Evolutionary conservation across 768 basidiomycete genomes (phyloP).

Genomic region (Macrocybe gigantea): DNA sequence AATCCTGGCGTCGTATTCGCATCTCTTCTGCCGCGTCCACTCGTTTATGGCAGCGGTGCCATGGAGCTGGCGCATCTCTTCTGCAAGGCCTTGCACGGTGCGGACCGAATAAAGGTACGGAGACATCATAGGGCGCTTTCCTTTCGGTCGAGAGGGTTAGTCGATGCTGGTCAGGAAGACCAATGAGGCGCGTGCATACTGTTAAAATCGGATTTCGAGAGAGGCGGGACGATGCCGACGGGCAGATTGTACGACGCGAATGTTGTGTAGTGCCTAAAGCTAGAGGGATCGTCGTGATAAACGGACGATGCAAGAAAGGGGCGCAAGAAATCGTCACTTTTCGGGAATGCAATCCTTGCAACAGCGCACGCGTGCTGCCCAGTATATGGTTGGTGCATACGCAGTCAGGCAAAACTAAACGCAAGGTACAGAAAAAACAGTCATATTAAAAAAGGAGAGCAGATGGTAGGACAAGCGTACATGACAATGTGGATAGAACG

Average conservation of each 20-base stretch:
- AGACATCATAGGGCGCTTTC: too few relatives aligned
- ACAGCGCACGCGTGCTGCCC: constrained; percentile 9
- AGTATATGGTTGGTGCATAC: constrained; percentile 7
- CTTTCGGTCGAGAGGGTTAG: not conserved
- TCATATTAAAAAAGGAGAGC: not conserved
- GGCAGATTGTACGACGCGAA: not conserved
- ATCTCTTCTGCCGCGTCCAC: constrained; percentile 5
- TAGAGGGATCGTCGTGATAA: not conserved
- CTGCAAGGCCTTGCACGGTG: not conserved
- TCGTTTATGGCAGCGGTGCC: not conserved
- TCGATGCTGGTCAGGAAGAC: not conserved
- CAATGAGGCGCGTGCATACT: not conserved
- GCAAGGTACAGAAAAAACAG: not conserved
- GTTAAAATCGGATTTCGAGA: not conserved
- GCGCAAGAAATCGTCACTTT: constrained; percentile 2
- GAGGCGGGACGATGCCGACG: not conserved
- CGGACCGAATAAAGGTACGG: constrained; percentile 3
- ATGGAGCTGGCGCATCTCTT: not conserved
- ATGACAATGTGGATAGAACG: constrained; percentile 13
- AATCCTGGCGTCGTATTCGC: not conserved
- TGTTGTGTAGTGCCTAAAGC: not conserved
- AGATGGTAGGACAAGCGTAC: constrained; percentile 6
- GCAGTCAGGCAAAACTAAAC: constrained; percentile 6
- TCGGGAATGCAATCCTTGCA: constrained; percentile 13
- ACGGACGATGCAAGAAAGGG: not conserved